These are phyloP conservation scores for Phaffia tasmanica DNA, from an alignment of 768 basidiomycete genomes.

Conservation along the genomic window DNA sequence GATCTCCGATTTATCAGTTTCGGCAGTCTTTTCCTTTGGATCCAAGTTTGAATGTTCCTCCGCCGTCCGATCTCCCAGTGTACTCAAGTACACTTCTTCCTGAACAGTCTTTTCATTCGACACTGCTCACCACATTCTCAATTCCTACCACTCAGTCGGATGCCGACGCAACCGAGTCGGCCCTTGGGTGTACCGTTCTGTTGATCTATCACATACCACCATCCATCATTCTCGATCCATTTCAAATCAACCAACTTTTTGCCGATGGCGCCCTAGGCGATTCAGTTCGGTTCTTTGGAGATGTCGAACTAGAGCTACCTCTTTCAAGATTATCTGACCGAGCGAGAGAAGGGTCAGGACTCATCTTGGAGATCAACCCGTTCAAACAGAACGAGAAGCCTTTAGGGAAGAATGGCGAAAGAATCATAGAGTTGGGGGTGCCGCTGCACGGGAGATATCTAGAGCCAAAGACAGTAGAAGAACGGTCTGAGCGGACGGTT, in stretches of 20 bases:
- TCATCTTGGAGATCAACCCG: background rate
- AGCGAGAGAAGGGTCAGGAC: slow-evolving; percentile 1
- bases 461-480: background rate
- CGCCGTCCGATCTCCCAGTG: too few relatives aligned
- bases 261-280: slow-evolving; percentile 1
- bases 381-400: too few relatives aligned
- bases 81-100: too few relatives aligned
- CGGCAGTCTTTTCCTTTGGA: background rate
- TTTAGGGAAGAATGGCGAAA: background rate
- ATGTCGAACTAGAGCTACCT: slow-evolving; percentile 10
- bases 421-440: background rate
- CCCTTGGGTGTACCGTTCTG: background rate
- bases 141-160: background rate
- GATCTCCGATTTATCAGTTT: background rate
- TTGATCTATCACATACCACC: slow-evolving; percentile 1
- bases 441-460: slow-evolving; percentile 11
- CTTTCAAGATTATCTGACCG: background rate
- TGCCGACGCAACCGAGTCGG: background rate
- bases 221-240: slow-evolving; percentile 9
- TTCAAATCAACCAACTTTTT: slow-evolving; percentile 11
- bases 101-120: slow-evolving; percentile 1
- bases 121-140: slow-evolving; percentile 7
- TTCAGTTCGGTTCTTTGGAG: background rate
- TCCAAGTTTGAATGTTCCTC: too few relatives aligned
- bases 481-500: slow-evolving; percentile 2